Percentiles rank a stretch among this genome's conserved stretches.
Evolutionary conservation across 768 basidiomycete genomes (phyloP).

Genomic region (Termitomyces eurrhizus): DNA sequence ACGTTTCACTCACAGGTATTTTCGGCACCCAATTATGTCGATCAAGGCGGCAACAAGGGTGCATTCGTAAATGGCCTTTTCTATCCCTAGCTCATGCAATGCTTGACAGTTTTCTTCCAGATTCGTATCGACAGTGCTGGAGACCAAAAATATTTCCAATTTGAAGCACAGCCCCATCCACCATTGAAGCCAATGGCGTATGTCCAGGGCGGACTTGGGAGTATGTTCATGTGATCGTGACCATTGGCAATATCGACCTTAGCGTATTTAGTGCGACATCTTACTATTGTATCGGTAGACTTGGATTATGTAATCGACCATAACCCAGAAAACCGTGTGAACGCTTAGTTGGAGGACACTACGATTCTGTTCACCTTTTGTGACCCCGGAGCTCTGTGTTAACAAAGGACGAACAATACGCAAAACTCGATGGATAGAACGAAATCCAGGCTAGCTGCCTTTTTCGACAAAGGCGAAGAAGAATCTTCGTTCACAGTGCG

Average conservation of each 20-base stretch:
- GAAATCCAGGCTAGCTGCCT: constrained; percentile 65
- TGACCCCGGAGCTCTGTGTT: not conserved
- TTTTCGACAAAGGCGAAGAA: constrained; percentile 84
- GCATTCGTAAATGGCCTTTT: constrained; percentile 63
- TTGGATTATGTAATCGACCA: not conserved
- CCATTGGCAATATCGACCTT: not conserved
- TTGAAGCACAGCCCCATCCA: constrained; percentile 85
- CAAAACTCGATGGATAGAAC: constrained; percentile 54
- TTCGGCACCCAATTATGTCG: constrained; percentile 94
- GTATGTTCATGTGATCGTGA: constrained; percentile 56
- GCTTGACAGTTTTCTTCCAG: constrained; percentile 31
- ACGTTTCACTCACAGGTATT: constrained; percentile 55
- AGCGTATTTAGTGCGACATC: constrained; percentile 3
- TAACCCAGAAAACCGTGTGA: not conserved
- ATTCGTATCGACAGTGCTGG: constrained; percentile 82
- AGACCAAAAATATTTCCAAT: constrained; percentile 69
- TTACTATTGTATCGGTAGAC: not conserved
- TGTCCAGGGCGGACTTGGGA: constrained; percentile 59
- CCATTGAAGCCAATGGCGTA: constrained; percentile 94
- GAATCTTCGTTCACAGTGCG: constrained; percentile 89
- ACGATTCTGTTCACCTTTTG: not conserved
- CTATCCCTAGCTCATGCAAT: not conserved
- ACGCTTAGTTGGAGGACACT: not conserved
- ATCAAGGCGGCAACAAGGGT: constrained; percentile 88
- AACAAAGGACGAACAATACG: not conserved